Base-by-base conservation (phyloP, 306 rosid genomes). In the Psophocarpus tetragonolobus region DNA sequence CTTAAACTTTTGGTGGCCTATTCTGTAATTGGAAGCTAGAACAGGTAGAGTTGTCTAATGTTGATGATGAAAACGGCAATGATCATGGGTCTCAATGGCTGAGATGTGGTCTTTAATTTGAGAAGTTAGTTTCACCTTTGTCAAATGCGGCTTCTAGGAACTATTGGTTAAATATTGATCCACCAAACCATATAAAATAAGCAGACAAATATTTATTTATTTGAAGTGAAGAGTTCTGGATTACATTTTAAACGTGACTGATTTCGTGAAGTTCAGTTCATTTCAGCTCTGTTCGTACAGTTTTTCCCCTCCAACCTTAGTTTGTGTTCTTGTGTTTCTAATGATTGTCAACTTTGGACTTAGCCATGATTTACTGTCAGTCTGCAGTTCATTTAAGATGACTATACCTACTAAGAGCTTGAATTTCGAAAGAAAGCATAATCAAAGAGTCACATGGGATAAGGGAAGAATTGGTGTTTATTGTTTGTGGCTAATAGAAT, bases 291-390 rank as follows among this genome's bases (percentile, higher is more conserved):
- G 15, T 36, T 64, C 42, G 2, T 27, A 5, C 42, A 39, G 4
- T 8, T 39, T 56, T 71, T 30, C 29, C 13, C 8, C 35, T 13
- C 1, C 64, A 11, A 11, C 3, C 17, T 1, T 57, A 32, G 12
- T 70, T 71, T 77, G 45, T 12, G 13, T 60, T 42, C 14, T 73
- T 64, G 36, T 53, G 53, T 20, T 69, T 67, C 29, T 42, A 6
- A 6, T 32, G 71, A 26, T 23, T 54, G 11, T 11, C 11, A 29
- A 39, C 68, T 38, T 72, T 29, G 48, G 23, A 35, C 41, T 68
- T 41, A 56, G 35, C 50, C 38, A n/a, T n/a, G 30, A 5, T 74
- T 68, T 68, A 10, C 15, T 13, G 13, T 60, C 35, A 39, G n/a
- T 23, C 9, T 2, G 0, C 10, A 15, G 76, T 62, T 48, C 64